Evolutionary conservation across 305 asterid genomes (phyloP).

Genomic region (Ilex paraguariensis): DNA sequence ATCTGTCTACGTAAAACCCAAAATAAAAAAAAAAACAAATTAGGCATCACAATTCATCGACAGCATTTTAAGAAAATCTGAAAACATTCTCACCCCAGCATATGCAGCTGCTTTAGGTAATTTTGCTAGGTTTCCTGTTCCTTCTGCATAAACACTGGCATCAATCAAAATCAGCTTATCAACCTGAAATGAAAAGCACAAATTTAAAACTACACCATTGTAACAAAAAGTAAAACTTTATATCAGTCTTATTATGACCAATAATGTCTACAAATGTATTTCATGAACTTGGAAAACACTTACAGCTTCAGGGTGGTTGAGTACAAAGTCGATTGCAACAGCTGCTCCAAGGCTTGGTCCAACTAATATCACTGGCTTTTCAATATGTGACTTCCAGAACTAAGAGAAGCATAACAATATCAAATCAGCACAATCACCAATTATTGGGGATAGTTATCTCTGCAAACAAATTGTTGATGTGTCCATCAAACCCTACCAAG

Average conservation of each 20-base stretch:
- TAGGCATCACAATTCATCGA: neutral
- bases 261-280: too few relatives aligned
- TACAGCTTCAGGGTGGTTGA: conserved; percentile 80
- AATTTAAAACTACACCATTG: too few relatives aligned
- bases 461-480: too few relatives aligned
- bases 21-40: neutral
- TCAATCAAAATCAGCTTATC: conserved; percentile 78
- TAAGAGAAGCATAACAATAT: conserved; percentile 18
- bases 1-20: neutral
- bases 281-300: conserved; percentile 12
- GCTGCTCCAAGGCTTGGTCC: conserved; percentile 99
- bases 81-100: conserved; percentile 62
- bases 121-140: conserved; percentile 78
- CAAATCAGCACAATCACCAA: too few relatives aligned
- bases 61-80: neutral
- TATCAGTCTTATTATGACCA: too few relatives aligned
- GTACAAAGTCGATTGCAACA: conserved; percentile 69
- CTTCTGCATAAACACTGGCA: conserved; percentile 95
- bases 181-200: conserved; percentile 40
- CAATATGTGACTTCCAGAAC: conserved; percentile 79
- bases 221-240: too few relatives aligned
- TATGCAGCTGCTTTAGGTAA: conserved; percentile 71
- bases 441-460: too few relatives aligned
- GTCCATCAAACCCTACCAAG: too few relatives aligned
- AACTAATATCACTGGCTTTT: conserved; percentile 73